Conservation (phyloP, 768 basidiomycete species). For the Scleroderma citrinum region DNA sequence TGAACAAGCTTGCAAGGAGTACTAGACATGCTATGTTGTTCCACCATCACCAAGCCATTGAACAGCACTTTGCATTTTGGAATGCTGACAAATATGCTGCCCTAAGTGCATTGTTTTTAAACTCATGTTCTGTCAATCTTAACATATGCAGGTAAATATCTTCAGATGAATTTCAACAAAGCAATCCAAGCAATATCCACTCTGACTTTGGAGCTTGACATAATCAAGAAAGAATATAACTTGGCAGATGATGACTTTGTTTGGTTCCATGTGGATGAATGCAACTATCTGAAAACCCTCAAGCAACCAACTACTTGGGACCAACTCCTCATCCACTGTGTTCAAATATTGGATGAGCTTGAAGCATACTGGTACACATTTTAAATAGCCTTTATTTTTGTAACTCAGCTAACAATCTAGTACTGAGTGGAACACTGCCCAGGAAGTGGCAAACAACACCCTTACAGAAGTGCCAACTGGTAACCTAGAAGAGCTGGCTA, state of each 20-base stretch:
- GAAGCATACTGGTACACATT: background rate
- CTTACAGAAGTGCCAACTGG: background rate
- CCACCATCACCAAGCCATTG: conserved; percentile 25
- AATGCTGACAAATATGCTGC: conserved; percentile 15
- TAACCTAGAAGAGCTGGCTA: background rate
- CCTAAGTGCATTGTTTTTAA: conserved; percentile 14
- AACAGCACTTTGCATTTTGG: conserved; percentile 16
- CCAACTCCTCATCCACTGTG: background rate
- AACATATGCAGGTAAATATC: no score
- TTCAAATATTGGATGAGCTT: conserved; percentile 2
- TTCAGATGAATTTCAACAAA: no score
- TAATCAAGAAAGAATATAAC: background rate
- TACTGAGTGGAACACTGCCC: background rate
- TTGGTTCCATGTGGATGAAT: conserved; percentile 1
- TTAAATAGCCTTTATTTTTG: no score
- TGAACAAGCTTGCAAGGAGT: conserved; percentile 16
- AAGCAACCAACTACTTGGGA: background rate
- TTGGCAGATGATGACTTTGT: conserved; percentile 3
- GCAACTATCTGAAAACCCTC: background rate
- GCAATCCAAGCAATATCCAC: no score
- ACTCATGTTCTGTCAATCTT: no score
- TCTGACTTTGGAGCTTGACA: background rate
- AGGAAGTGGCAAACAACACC: background rate
- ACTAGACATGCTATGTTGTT: conserved; percentile 19
- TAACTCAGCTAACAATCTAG: no score